Evolutionary conservation across 1,284 basidiomycete genomes (phyloP).

Genomic region (Trametes pubescens): DNA sequence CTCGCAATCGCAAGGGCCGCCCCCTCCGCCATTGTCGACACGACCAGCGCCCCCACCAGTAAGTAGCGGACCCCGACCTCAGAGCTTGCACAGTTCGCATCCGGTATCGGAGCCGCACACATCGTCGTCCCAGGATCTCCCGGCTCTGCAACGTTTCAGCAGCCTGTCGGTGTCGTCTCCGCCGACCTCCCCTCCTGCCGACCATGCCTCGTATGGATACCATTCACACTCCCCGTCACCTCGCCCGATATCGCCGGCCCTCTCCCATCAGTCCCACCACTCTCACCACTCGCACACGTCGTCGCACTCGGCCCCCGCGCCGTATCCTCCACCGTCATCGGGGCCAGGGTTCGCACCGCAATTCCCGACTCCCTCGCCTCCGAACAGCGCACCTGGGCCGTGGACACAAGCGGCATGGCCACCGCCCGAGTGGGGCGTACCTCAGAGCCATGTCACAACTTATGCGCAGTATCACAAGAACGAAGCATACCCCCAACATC

Average conservation of each 20-base stretch:
- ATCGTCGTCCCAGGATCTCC: conserved; percentile 6
- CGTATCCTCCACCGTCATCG: conserved; percentile 11
- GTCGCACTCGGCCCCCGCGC: conserved; percentile 23
- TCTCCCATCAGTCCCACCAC: conserved; percentile 29
- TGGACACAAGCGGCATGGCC: conserved; percentile 54
- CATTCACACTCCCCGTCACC: conserved; percentile 31
- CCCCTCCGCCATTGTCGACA: conserved; percentile 17
- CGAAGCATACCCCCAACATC: no score
- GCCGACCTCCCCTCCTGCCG: conserved; percentile 22
- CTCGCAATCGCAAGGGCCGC: conserved; percentile 18
- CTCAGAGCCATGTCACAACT: conserved; percentile 19
- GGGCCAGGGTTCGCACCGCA: conserved; percentile 22
- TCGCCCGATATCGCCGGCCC: conserved; percentile 25
- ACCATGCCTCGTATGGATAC: conserved; percentile 12
- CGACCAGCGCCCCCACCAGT: conserved; percentile 21
- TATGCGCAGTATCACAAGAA: conserved; percentile 7
- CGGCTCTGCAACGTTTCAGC: conserved; percentile 19
- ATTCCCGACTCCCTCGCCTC: conserved; percentile 21
- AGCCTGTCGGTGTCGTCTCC: conserved; percentile 18
- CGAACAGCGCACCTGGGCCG: conserved; percentile 21
- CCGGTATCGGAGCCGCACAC: conserved; percentile 1
- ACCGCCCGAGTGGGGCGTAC: conserved; percentile 53
- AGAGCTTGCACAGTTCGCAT: conserved; percentile 5
- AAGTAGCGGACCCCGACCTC: conserved; percentile 21
- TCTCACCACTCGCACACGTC: conserved; percentile 25